These are phyloP conservation scores for Daldinia sp. DNA, from an alignment of 2,329 filamentous ascomycete species.

Conservation along the genomic window DNA sequence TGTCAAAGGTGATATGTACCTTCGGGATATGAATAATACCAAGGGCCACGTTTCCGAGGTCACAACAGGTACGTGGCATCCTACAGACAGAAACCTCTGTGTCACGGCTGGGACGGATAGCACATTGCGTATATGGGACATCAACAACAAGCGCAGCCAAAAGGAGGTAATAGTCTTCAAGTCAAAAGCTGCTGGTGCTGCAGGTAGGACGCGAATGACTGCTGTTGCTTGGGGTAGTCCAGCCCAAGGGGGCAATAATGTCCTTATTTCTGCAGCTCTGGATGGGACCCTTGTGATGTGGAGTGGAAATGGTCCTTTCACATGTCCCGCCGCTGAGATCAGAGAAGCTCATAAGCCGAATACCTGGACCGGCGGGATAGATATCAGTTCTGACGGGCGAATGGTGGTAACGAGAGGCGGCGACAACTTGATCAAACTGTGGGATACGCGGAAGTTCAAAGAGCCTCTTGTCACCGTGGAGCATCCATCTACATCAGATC, in stretches of 20 bases:
- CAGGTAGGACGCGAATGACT: constrained; percentile 93
- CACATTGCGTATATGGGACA: constrained; percentile 95
- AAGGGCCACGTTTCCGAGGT: constrained; percentile 96
- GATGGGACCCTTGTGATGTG: constrained; percentile 95
- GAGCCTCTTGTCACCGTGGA: constrained; percentile 82
- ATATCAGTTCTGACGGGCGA: constrained; percentile 90
- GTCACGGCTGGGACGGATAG: constrained; percentile 95
- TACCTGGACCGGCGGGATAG: constrained; percentile 92
- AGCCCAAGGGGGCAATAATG: constrained; percentile 79
- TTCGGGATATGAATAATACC: constrained; percentile 96
- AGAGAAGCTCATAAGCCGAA: constrained; percentile 82
- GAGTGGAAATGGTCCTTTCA: constrained; percentile 87
- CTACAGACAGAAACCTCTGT: constrained; percentile 84
- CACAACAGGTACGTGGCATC: constrained; percentile 90
- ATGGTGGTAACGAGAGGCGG: constrained; percentile 92
- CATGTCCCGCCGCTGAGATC: constrained; percentile 84
- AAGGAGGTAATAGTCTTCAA: constrained; percentile 97
- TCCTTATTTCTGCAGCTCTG: constrained; percentile 84
- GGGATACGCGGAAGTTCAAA: constrained; percentile 97
- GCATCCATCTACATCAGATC: constrained; percentile 84
- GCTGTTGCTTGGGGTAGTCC: constrained; percentile 87
- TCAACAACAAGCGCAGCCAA: constrained; percentile 89
- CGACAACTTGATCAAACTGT: constrained; percentile 93
- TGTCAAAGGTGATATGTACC: constrained; percentile 97
- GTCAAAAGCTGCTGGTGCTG: constrained; percentile 86